Conservation (phyloP, 306 rosid species). For the Medicago ruthenica region DNA sequence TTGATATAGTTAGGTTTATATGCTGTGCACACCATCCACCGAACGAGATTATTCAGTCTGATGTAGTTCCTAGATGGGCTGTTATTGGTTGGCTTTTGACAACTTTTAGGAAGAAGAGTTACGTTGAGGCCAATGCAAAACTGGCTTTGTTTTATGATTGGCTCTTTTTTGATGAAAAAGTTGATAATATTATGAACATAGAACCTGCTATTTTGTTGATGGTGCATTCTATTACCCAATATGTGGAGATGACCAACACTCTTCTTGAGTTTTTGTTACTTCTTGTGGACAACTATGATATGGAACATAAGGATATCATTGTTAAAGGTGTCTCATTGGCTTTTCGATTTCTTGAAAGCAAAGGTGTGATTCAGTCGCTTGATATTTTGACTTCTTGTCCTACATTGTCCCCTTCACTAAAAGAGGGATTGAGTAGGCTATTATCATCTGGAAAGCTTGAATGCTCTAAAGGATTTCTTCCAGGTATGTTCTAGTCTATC, state of each 20-base stretch:
- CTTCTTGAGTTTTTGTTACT: constrained; percentile 75
- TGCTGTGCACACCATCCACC: constrained; percentile 90
- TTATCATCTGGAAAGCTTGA: constrained; percentile 25
- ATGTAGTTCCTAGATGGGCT: constrained; percentile 87
- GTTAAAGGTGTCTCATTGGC: constrained; percentile 68
- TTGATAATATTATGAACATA: constrained; percentile 79
- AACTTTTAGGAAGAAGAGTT: constrained; percentile 57
- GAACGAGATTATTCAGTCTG: constrained; percentile 83
- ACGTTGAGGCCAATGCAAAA: constrained; percentile 62
- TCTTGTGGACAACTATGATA: constrained; percentile 78
- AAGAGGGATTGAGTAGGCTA: constrained; percentile 47
- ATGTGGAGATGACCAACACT: constrained; percentile 59
- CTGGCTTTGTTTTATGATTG: constrained; percentile 86
- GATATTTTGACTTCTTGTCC: constrained; percentile 64
- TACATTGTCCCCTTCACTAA: constrained; percentile 53
- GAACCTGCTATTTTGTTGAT: constrained; percentile 85
- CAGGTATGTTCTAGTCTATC: constrained; percentile 1
- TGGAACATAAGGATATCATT: constrained; percentile 53
- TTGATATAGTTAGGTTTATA: constrained; percentile 77
- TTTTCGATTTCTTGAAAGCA: constrained; percentile 52
- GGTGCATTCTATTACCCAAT: constrained; percentile 70
- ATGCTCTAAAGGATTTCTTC: constrained; percentile 23
- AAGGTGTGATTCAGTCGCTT: constrained; percentile 64
- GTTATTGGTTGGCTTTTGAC: constrained; percentile 84
- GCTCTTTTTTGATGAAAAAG: constrained; percentile 73